Percentiles rank a stretch among this genome's conserved stretches.
phyloP scores from a whole-genome alignment of 257 asterid genomes.

The Solanum appendiculatum region DNA sequence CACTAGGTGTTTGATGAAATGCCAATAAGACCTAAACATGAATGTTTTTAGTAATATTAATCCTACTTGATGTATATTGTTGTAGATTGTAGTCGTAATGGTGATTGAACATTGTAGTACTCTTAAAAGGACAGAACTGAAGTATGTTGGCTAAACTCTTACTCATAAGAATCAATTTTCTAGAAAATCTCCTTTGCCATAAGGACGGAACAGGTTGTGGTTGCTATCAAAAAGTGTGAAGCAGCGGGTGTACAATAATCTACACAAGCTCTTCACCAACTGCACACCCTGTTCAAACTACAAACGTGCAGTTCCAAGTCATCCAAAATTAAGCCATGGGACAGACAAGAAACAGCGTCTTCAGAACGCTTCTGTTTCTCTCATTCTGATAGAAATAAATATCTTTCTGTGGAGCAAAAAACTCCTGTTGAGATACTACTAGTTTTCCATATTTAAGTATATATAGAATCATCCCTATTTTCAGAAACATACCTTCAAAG shows the following conservation, averaged over 20 bases:
- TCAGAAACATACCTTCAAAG: background rate
- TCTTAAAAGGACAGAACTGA: background rate
- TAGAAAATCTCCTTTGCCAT: background rate
- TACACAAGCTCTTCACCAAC: background rate
- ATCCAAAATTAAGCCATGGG: background rate
- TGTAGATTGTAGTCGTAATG: background rate
- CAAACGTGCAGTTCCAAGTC: background rate
- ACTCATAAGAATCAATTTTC: background rate
- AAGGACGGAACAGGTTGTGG: background rate
- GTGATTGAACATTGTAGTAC: background rate
- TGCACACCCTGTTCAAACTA: background rate
- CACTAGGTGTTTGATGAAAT: background rate
- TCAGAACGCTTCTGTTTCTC: background rate
- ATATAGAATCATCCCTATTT: background rate
- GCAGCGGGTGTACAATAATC: background rate
- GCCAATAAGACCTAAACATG: background rate
- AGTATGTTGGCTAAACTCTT: background rate
- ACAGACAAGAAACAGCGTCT: background rate
- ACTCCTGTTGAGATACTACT: background rate
- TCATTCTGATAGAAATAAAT: background rate
- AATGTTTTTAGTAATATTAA: background rate
- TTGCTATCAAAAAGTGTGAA: background rate
- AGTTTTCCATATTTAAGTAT: background rate
- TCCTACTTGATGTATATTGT: background rate
- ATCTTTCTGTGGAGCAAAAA: background rate